Base-by-base conservation (phyloP, 2,329 filamentous ascomycete genomes). In the Diplodia scrobiculata region DNA sequence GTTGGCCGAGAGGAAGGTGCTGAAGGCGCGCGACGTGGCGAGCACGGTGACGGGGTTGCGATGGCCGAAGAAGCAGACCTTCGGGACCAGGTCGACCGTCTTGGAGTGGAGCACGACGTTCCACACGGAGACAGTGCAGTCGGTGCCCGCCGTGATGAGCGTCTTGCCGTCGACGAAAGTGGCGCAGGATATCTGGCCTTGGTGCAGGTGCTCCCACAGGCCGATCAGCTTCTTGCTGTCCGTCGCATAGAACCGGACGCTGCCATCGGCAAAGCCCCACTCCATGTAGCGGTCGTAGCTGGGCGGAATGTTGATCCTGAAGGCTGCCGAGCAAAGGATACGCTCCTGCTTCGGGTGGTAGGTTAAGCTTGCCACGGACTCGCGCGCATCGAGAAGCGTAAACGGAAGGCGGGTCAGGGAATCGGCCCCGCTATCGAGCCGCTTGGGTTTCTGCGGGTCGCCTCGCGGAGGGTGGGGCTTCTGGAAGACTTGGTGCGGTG, bases 191-290 rank as follows among this genome's bases (percentile, higher is more conserved):
- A 99, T 85, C 74, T 97, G 92, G 4, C 93, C 92, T 66, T 94
- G 89, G 75, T 99, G 95, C 1, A 97, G 83, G 73, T 98, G 96
- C 77, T 99, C 95, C 73, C 94, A 97, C 19, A 97, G 84, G 0
- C 94, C 94, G 41, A 96, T 87, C 25, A 90, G 83, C 81, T 91
- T 93, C 73, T 91, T 89, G 67, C 87, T 91, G 70, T 97, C 92
- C 55, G 89, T 88, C 65, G 90, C 87, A 79, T 91, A 97, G 81
- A 99, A 98, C 3, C 95, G 89, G 32, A 99, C 86, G 70, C 91
- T 96, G 71, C 91, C 91, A 76, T 99, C 95, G 0, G 91, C 90
- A 72, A 96, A 98, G 1, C 94, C 94, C 94, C 94, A 98, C 79
- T 97, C 92, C 70, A 98, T 85, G 73, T 92, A 97, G 71, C 92